Base-by-base conservation (phyloP, 352 stramenopile genomes). In the Phytophthora hibernalis region DNA sequence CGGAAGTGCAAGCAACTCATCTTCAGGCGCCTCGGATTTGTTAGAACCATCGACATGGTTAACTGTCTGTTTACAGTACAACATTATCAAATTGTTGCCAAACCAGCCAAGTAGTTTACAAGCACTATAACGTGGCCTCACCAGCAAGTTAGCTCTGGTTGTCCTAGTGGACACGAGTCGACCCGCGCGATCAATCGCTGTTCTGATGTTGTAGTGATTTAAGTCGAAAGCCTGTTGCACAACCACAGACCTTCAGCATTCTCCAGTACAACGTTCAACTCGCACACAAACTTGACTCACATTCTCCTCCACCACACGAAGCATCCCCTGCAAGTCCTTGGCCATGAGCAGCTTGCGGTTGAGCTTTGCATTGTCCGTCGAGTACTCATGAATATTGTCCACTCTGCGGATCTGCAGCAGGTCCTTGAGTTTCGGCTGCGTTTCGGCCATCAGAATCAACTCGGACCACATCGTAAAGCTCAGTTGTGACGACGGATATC, bases 401-500 rank as follows among this genome's bases (percentile, higher is more conserved):
- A 92, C 71, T 55, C 82, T 70, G 40, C 76, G 79, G 63, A 92
- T 91, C 61, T 85, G 65, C 16, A 93, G 65, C 50, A 84, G 55
- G 18, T 85, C 67, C 71, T 91, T 91, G 18, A 93, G 73, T 18
- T 77, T 72, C 21, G 85, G 81, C 60, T 93, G 82, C 38, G 82
- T 82, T 50, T 91, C 85, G 4, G 87, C 73, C 81, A 91, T 93
- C 24, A 91, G 63, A 55, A 93, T 85, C 18, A 93, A 61, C 51
- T 93, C 85, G 7, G 82, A 86, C 85, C 85, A 93, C 82, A 90
- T 91, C 1, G 73, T 81, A 63, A 93, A 91, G 18, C 74, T 81
- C 44, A 93, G 49, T 20, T 87, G 71, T 16, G 85, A 93, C 26
- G 85, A 93, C 20, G 85, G 85, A 38, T 93, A 93, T 2, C 85